phyloP scores from a whole-genome alignment of 331 rosid species.

The Telfairia occidentalis region DNA sequence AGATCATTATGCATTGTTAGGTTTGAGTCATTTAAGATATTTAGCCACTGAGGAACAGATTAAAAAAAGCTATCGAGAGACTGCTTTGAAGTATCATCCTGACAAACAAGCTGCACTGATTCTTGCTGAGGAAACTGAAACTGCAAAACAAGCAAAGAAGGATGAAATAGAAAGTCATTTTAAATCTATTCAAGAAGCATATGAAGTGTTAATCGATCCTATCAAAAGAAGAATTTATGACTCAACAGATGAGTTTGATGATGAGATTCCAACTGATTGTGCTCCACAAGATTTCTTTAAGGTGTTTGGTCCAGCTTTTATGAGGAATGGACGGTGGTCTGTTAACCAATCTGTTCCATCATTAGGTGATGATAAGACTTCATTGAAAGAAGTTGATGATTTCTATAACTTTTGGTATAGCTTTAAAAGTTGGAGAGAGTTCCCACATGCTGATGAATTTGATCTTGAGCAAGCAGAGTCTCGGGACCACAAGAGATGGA shows the following conservation, averaged over 20 bases:
- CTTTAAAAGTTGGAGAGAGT: constrained; percentile 97
- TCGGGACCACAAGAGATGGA: constrained; percentile 94
- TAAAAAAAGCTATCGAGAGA: constrained; percentile 76
- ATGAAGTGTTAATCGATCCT: constrained; percentile 73
- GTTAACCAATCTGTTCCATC: constrained; percentile 67
- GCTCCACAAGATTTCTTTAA: constrained; percentile 85
- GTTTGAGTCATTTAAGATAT: constrained; percentile 79
- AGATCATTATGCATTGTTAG: constrained; percentile 95
- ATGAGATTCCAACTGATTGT: constrained; percentile 90
- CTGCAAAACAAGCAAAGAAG: constrained; percentile 71
- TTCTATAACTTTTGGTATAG: constrained; percentile 88
- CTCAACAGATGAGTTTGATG: constrained; percentile 96
- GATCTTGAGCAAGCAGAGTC: constrained; percentile 97
- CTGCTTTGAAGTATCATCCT: constrained; percentile 91
- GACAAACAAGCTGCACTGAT: constrained; percentile 88
- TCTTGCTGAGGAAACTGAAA: constrained; percentile 77
- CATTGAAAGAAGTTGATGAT: constrained; percentile 53
- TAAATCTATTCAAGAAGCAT: constrained; percentile 87
- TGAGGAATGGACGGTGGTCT: constrained; percentile 97
- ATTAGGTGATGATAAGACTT: constrained; percentile 63
- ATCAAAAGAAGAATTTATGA: constrained; percentile 83
- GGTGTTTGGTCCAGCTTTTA: constrained; percentile 93
- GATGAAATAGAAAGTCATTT: constrained; percentile 83
- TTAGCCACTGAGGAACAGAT: constrained; percentile 96
- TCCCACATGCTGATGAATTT: constrained; percentile 90